Evolutionary conservation across 2,329 filamentous ascomycete genomes (phyloP), one percentile per base, ranked within the genome.

Genomic region (Drechmeria coniospora): DNA sequence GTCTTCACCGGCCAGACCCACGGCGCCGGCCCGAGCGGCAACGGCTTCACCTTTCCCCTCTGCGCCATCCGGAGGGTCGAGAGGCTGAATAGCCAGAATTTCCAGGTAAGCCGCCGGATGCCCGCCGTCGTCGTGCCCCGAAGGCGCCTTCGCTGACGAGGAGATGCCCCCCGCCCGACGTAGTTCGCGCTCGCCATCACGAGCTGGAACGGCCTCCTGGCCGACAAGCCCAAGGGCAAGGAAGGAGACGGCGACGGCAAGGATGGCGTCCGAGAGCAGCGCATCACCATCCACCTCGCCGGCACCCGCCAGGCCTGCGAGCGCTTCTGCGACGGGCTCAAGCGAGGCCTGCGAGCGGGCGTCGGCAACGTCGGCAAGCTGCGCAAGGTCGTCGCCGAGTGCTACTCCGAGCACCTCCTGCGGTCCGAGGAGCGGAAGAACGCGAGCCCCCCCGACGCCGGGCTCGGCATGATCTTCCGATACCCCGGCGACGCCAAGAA

Each of bases 401-500:
- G 83, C 59, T 95, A 95, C 53, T 94, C 87, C 0, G 84, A 92
- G 55, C 86, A 87, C 48, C 59, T 79, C 29, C 66, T 79, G 20
- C 68, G 73, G 17, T 57, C 68, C 1, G 72, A 74, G 26, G 67
- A 70, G 21, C 68, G 65, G 48, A 74, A 77, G 44, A 62, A 62
- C 15, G 62, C 59, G 21, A 39, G 28, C 4, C 53, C 54, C 1
- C 87, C 90, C n/a, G 87, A 98, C 54, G 90, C 86, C 14, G 90
- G 90, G 2, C 61, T 98, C 20, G 90, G 90, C 20, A 81, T 92
- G 68, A 39, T 92, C 10, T 98, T 94, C 54, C 75, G 79, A 44
- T 98, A 98, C 47, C 90, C 90, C 2, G 90, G 90, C 31, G 92
- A 98, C 56, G 72, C 86, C 21, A 81, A 86, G 47, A 95, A 95